These are phyloP conservation scores for Parastagonospora avenae DNA, from an alignment of 2,329 filamentous ascomycete genomes.

Conservation along the genomic window DNA sequence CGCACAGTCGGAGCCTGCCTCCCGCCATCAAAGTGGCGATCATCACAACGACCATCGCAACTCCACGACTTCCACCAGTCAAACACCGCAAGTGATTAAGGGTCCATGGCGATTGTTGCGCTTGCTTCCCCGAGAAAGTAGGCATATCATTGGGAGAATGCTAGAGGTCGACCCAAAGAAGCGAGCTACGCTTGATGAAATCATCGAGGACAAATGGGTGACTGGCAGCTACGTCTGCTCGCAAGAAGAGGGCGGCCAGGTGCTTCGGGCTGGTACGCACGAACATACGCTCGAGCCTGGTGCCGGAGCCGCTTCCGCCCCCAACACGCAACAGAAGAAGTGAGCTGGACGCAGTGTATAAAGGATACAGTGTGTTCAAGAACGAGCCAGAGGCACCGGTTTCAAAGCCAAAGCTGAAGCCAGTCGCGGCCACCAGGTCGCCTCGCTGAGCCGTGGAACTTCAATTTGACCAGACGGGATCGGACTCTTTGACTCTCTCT, in stretches of 20 bases:
- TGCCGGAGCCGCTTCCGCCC: constrained; percentile 34
- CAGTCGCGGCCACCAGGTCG: neutral
- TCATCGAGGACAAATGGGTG: constrained; percentile 90
- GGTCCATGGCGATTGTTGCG: constrained; percentile 90
- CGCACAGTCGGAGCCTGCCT: constrained; percentile 48
- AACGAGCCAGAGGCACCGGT: neutral
- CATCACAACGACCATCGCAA: constrained; percentile 16
- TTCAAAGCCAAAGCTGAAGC: neutral
- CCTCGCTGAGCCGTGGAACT: neutral
- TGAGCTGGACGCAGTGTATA: constrained; percentile 15
- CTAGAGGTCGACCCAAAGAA: constrained; percentile 84
- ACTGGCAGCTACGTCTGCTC: constrained; percentile 80
- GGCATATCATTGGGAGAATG: constrained; percentile 91
- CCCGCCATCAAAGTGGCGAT: constrained; percentile 43
- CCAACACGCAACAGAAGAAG: constrained; percentile 43
- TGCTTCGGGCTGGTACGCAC: constrained; percentile 77
- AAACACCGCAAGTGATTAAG: constrained; percentile 68
- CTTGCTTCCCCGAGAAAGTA: constrained; percentile 83
- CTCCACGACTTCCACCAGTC: constrained; percentile 24
- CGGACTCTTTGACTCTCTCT: no score
- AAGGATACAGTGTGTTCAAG: neutral
- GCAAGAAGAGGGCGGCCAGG: constrained; percentile 73
- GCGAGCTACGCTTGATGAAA: constrained; percentile 82
- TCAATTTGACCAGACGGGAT: no score
- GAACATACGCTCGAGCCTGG: constrained; percentile 81